These are phyloP conservation scores for Neostapfia colusana DNA, from an alignment of 176 grass and related monocot genomes.

Conservation along the genomic window DNA sequence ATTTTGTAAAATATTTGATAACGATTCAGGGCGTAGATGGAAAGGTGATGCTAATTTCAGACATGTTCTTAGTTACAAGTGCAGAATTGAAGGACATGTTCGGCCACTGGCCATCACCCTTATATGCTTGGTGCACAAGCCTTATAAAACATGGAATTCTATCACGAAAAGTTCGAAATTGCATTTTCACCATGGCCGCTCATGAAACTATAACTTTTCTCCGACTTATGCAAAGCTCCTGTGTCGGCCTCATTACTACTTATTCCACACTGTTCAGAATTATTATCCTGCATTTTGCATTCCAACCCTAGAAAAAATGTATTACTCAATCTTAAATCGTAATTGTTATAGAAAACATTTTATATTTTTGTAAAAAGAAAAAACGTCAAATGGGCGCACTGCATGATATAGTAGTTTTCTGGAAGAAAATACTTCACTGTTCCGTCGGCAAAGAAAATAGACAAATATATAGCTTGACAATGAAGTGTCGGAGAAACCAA, in stretches of 20 bases:
- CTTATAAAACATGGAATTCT: not conserved
- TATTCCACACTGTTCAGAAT: not conserved
- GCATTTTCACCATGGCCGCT: not conserved
- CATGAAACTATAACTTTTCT: not conserved
- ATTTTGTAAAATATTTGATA: no score
- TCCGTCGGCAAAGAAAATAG: constrained; percentile 18
- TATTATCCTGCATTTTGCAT: not conserved
- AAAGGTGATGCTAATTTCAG: no score
- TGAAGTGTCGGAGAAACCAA: constrained; percentile 33
- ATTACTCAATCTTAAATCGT: not conserved
- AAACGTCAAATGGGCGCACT: not conserved
- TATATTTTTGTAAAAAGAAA: no score
- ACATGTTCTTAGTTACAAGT: not conserved
- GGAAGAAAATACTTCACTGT: not conserved
- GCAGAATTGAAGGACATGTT: not conserved
- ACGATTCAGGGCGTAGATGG: no score
- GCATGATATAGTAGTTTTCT: not conserved
- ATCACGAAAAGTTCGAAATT: not conserved
- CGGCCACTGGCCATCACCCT: not conserved
- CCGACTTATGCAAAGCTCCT: not conserved
- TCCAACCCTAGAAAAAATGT: not conserved
- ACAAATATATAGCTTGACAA: constrained; percentile 31
- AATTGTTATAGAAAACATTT: no score
- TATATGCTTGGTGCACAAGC: not conserved
- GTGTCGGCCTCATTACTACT: not conserved